Conservation (phyloP, 441 rosid genomes). For the Corymbia calophylla region DNA sequence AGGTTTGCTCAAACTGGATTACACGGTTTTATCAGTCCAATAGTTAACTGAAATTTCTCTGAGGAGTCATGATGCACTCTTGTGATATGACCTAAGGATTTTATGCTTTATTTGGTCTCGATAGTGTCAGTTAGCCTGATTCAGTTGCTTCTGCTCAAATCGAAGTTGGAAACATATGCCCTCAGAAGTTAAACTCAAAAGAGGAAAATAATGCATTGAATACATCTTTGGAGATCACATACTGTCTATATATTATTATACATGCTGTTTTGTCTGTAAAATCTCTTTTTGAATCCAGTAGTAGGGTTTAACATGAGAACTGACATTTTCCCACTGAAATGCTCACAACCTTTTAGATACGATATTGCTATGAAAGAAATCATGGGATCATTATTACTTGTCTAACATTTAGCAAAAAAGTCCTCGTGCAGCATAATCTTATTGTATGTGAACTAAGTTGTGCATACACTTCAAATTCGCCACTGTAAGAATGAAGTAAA, state of each 20-base stretch:
- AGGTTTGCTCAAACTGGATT: neutral
- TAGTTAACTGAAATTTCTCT: neutral
- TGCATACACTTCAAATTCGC: neutral
- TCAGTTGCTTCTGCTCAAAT: neutral
- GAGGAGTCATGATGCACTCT: neutral
- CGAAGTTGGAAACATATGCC: neutral
- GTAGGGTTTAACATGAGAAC: neutral
- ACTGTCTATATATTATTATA: neutral
- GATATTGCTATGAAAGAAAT: neutral
- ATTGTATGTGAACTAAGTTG: neutral
- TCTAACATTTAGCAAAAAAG: neutral
- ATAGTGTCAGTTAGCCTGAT: neutral
- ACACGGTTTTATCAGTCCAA: neutral
- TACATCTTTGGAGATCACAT: neutral
- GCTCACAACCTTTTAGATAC: neutral
- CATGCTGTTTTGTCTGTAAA: neutral
- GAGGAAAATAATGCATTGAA: neutral
- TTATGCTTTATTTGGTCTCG: neutral
- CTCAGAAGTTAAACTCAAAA: neutral
- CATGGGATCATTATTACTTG: neutral
- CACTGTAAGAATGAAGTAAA: neutral
- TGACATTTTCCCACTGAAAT: neutral
- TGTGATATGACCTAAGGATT: neutral
- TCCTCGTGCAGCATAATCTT: neutral
- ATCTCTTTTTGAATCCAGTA: neutral